These are phyloP conservation scores for Mycena venus DNA, from an alignment of 768 basidiomycete species.

Conservation along the genomic window DNA sequence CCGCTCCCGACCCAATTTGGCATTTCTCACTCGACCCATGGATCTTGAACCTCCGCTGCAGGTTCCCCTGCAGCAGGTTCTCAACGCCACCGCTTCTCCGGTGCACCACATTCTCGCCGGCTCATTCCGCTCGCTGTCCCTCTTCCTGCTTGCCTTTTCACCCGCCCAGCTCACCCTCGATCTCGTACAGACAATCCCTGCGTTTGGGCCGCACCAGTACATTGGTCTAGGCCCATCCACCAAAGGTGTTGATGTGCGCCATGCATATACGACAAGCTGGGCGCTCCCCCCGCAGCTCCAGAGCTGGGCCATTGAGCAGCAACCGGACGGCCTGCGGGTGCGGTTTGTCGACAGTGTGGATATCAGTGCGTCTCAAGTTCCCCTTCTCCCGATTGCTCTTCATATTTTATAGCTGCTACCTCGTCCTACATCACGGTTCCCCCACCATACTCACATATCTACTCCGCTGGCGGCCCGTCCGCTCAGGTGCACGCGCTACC, in stretches of 20 bases:
- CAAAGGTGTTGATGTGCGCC: conserved; percentile 31
- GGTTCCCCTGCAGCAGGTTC: neutral
- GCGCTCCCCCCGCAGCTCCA: conserved; percentile 60
- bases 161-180: conserved; percentile 54
- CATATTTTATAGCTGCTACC: conserved; percentile 55
- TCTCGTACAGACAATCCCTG: conserved; percentile 56
- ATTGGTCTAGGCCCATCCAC: conserved; percentile 53
- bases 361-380: conserved; percentile 53
- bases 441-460: conserved; percentile 60
- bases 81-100: neutral
- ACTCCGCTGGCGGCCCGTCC: conserved; percentile 65
- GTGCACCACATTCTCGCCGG: conserved; percentile 48
- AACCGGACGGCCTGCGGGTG: conserved; percentile 42
- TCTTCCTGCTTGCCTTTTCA: conserved; percentile 64
- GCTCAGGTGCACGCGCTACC: conserved; percentile 62
- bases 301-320: conserved; percentile 58
- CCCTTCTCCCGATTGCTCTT: neutral
- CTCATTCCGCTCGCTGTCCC: conserved; percentile 65
- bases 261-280: conserved; percentile 66
- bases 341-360: conserved; percentile 58
- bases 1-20: conserved; percentile 11
- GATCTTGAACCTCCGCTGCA: conserved; percentile 11
- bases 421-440: conserved; percentile 67
- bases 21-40: conserved; percentile 27
- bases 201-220: conserved; percentile 67